phyloP scores from a whole-genome alignment of 106 monocot genomes.

The Agapanthus africanus region DNA sequence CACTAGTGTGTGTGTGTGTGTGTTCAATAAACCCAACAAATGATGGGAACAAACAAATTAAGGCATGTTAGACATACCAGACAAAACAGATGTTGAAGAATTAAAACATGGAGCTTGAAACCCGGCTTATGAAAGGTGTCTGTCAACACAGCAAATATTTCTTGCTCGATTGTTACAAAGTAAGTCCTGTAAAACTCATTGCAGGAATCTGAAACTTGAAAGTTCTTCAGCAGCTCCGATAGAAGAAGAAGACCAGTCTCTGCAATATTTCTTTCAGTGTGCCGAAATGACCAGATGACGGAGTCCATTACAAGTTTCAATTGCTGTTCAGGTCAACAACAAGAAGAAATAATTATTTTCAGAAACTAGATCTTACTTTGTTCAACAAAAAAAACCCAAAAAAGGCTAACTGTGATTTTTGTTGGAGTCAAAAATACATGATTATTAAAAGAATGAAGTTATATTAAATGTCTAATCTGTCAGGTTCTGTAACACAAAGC shows the following conservation, averaged over 20 bases:
- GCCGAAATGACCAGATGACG: conserved; percentile 88
- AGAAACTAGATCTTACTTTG: too few relatives aligned
- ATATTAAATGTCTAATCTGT: too few relatives aligned
- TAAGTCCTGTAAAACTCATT: conserved; percentile 96
- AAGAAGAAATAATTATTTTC: too few relatives aligned
- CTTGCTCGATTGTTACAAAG: conserved; percentile 86
- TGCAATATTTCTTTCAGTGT: conserved; percentile 93
- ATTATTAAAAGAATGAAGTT: too few relatives aligned
- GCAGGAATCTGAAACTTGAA: conserved; percentile 74
- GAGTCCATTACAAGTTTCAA: conserved; percentile 88
- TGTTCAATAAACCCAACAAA: too few relatives aligned
- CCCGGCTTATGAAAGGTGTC: conserved; percentile 99
- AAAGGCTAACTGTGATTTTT: too few relatives aligned
- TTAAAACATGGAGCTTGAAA: conserved; percentile 90
- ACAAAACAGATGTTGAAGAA: conserved; percentile 90
- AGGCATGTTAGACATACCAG: conserved; percentile 66
- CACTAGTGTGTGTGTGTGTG: too few relatives aligned
- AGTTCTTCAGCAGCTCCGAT: too few relatives aligned
- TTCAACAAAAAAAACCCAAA: too few relatives aligned
- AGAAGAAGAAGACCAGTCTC: conserved; percentile 92
- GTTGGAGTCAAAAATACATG: too few relatives aligned
- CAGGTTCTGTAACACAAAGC: too few relatives aligned
- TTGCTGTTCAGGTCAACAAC: conserved; percentile 41
- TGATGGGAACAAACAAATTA: too few relatives aligned
- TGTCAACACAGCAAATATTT: conserved; percentile 95